phyloP scores from a whole-genome alignment of 345 rosid genomes.

The Mallotus nudiflorus region DNA sequence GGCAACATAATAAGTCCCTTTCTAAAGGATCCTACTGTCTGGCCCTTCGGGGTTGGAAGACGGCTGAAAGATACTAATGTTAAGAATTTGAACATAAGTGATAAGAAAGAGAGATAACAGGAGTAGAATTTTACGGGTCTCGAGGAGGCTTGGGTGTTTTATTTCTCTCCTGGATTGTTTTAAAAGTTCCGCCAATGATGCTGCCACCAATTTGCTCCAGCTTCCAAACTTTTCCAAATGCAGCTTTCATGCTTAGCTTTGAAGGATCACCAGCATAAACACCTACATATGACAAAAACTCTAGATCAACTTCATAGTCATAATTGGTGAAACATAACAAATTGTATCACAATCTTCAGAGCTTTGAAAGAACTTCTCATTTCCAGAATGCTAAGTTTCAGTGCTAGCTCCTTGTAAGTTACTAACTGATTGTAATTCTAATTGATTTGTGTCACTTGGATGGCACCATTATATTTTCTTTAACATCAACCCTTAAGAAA shows the following conservation, averaged over 20 bases:
- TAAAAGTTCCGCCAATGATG: constrained; percentile 80
- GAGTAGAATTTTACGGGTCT: constrained; percentile 60
- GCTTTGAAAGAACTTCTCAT: not conserved
- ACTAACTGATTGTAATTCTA: not conserved
- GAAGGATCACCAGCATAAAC: constrained; percentile 98
- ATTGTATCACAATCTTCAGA: not conserved
- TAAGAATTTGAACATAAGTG: constrained; percentile 11
- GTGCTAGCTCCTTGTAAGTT: not conserved
- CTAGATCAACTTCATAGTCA: not conserved
- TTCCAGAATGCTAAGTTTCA: not conserved
- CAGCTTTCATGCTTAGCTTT: constrained; percentile 89
- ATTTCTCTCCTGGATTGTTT: constrained; percentile 75
- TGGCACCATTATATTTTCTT: not conserved
- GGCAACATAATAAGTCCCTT: constrained; percentile 88
- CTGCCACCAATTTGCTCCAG: constrained; percentile 87
- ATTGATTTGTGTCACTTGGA: not conserved
- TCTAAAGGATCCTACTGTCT: constrained; percentile 93
- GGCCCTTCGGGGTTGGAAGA: constrained; percentile 88
- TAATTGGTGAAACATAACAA: constrained; percentile 1
- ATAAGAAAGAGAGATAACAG: not conserved
- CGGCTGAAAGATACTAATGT: constrained; percentile 47
- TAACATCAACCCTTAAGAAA: not conserved
- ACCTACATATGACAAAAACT: constrained; percentile 42
- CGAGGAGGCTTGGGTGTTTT: constrained; percentile 60
- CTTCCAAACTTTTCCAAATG: constrained; percentile 96